Conservation (phyloP, 768 basidiomycete species). For the Suillus sp. region DNA sequence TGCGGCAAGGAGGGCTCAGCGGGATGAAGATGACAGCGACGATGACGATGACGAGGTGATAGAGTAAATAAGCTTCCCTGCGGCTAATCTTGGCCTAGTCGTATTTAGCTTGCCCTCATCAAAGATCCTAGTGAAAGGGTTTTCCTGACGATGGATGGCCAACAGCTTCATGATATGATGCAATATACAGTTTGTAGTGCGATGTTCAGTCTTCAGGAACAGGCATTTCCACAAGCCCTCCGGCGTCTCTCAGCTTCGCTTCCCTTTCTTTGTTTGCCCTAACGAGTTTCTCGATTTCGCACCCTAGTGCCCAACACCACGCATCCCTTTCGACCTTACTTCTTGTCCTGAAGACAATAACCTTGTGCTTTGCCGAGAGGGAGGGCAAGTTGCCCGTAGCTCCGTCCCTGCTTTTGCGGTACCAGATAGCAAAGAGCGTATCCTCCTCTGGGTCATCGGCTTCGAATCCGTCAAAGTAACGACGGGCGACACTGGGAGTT, state of each 20-base stretch:
- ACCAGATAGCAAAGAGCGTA: conserved; percentile 82
- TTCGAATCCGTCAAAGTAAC: conserved; percentile 90
- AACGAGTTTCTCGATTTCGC: conserved; percentile 83
- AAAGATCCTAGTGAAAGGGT: neutral
- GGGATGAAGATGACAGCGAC: conserved; percentile 38
- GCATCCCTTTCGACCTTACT: conserved; percentile 88
- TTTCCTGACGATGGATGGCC: neutral
- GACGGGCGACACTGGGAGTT: conserved; percentile 55
- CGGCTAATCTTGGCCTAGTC: neutral
- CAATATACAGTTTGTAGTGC: neutral
- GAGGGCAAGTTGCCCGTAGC: conserved; percentile 42
- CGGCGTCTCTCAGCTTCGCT: conserved; percentile 61
- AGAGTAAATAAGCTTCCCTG: conserved; percentile 38
- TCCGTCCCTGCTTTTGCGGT: conserved; percentile 42
- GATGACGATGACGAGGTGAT: conserved; percentile 56
- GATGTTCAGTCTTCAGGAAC: neutral
- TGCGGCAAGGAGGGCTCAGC: conserved; percentile 52
- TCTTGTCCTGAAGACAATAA: conserved; percentile 69
- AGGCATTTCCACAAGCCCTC: conserved; percentile 47
- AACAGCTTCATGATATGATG: neutral
- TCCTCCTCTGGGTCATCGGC: conserved; percentile 88
- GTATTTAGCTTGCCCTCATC: neutral
- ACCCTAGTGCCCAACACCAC: conserved; percentile 94
- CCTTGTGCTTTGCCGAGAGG: conserved; percentile 59
- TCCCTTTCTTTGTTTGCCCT: conserved; percentile 67